Conservation (phyloP, 331 rosid species). For the Phaseolus coccineus region DNA sequence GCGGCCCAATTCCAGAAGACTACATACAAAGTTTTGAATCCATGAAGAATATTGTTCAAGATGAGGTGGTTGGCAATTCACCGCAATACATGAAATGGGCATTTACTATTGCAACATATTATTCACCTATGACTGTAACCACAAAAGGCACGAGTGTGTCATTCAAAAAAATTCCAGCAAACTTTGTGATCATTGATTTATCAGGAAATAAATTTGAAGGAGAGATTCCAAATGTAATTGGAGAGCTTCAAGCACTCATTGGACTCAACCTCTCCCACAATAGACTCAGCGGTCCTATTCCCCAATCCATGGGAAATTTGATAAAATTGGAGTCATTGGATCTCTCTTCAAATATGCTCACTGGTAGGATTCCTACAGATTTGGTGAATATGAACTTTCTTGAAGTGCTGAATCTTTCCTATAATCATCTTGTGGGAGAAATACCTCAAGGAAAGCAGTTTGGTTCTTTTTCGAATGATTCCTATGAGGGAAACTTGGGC, state of each 20-base stretch:
- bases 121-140: too few species aligned
- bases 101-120: too few species aligned
- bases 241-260: neutral
- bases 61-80: too few species aligned
- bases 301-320: conserved; percentile 1
- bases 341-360: conserved; percentile 12
- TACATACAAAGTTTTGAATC: too few species aligned
- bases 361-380: neutral
- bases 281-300: neutral
- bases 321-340: conserved; percentile 27
- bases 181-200: neutral
- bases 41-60: too few species aligned
- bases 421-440: neutral
- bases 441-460: neutral
- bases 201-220: neutral
- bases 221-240: neutral
- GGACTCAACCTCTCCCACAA: conserved; percentile 15
- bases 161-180: too few species aligned
- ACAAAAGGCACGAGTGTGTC: too few species aligned
- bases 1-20: too few species aligned
- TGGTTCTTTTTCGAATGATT: neutral
- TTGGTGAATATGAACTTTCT: neutral
- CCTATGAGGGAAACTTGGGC: neutral
- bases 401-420: neutral
- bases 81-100: too few species aligned